Evolutionary conservation across 768 basidiomycete genomes (phyloP).

Genomic region (Rickenella mellea): DNA sequence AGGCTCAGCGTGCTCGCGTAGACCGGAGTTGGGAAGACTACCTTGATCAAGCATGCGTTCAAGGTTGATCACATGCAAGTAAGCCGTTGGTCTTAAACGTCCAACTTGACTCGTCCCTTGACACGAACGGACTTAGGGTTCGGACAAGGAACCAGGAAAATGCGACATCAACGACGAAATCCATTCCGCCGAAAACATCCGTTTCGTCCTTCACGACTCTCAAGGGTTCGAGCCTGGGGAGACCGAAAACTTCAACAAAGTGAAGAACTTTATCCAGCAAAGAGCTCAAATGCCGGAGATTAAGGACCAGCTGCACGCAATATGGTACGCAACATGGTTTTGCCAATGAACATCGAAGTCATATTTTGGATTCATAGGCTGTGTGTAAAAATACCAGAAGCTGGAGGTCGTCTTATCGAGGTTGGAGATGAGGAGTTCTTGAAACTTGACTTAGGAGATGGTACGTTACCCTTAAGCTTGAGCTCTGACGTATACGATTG

Average conservation of each 20-base stretch:
- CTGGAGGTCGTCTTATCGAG: constrained; percentile 16
- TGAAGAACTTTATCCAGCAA: constrained; percentile 15
- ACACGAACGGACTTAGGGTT: neutral
- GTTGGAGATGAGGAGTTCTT: constrained; percentile 18
- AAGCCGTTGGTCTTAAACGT: neutral
- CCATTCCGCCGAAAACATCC: constrained; percentile 13
- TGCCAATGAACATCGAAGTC: neutral
- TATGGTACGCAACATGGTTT: constrained; percentile 14
- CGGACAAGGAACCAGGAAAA: constrained; percentile 13
- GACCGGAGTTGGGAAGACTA: constrained; percentile 23
- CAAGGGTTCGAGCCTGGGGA: constrained; percentile 23
- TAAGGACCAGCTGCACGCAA: constrained; percentile 16
- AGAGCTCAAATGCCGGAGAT: constrained; percentile 6
- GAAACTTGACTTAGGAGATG: constrained; percentile 10
- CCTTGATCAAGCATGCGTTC: constrained; percentile 19
- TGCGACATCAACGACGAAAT: constrained; percentile 17
- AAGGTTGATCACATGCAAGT: constrained; percentile 12
- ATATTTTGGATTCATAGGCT: constrained; percentile 16
- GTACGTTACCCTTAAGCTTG: constrained; percentile 7
- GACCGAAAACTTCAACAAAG: constrained; percentile 11
- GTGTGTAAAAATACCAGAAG: constrained; percentile 19
- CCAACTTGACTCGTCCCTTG: neutral
- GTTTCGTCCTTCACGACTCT: constrained; percentile 22
- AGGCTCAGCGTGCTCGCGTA: constrained; percentile 1
- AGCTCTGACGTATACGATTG: neutral